phyloP scores from a whole-genome alignment of 257 asterid genomes.

The Ehretia macrophylla region DNA sequence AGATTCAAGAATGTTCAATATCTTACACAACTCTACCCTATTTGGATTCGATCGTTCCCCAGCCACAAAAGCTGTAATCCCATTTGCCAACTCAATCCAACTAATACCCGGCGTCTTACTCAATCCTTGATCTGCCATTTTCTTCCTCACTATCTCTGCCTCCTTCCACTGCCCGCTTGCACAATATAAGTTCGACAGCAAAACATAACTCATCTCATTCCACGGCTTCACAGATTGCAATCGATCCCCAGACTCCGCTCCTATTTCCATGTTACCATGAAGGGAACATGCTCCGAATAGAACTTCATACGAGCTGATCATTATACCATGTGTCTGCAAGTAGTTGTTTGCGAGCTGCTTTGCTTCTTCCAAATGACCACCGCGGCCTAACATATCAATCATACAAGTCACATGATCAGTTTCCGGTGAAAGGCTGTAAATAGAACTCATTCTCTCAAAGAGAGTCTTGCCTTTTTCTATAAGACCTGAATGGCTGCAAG shows the following conservation, averaged over 20 bases:
- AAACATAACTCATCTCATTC: constrained; percentile 67
- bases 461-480: constrained; percentile 39
- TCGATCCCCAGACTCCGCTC: constrained; percentile 37
- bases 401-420: constrained; percentile 58
- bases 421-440: constrained; percentile 44
- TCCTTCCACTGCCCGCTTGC: constrained; percentile 72
- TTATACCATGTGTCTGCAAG: constrained; percentile 13
- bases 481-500: constrained; percentile 71
- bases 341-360: constrained; percentile 33
- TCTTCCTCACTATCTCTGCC: constrained; percentile 52
- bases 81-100: constrained; percentile 62
- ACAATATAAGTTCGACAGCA: constrained; percentile 63
- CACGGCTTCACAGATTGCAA: constrained; percentile 40
- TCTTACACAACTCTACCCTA: constrained; percentile 29
- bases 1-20: constrained; percentile 35
- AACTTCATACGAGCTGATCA: constrained; percentile 36
- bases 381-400: constrained; percentile 65
- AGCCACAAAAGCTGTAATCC: constrained; percentile 43
- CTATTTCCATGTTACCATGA: constrained; percentile 33
- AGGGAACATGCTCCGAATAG: constrained; percentile 49
- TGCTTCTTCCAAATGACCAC: constrained; percentile 50
- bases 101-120: constrained; percentile 62
- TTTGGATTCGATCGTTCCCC: constrained; percentile 29
- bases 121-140: constrained; percentile 47
- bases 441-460: constrained; percentile 47